Conservation (phyloP, 2,329 filamentous ascomycete genomes). For the Penicillium sp. region DNA sequence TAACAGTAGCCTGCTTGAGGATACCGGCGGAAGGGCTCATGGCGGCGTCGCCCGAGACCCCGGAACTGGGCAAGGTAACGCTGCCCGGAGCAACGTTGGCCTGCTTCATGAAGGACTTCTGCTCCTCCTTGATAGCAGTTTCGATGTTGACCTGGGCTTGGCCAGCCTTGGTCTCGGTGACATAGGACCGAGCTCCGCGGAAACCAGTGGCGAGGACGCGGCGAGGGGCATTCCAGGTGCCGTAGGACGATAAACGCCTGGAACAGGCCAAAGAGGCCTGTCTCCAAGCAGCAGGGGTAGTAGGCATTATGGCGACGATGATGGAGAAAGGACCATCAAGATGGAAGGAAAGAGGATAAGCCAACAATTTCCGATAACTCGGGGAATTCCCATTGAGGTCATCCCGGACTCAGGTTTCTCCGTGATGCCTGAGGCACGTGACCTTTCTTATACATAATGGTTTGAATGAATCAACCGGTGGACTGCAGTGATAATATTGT, state of each 20-base stretch:
- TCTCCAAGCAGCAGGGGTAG: constrained; percentile 69
- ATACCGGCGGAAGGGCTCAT: constrained; percentile 82
- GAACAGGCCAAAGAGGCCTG: constrained; percentile 67
- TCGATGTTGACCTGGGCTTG: constrained; percentile 76
- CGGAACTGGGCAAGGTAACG: constrained; percentile 62
- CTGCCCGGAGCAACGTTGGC: constrained; percentile 56
- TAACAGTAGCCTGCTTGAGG: constrained; percentile 84
- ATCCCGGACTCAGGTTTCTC: constrained; percentile 14
- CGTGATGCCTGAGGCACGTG: constrained; percentile 9
- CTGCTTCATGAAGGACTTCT: constrained; percentile 70
- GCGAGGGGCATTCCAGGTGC: constrained; percentile 43
- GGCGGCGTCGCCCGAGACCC: constrained; percentile 62
- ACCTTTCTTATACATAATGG: not conserved
- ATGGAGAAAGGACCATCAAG: constrained; percentile 22
- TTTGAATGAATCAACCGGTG: too few relatives aligned
- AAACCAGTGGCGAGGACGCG: constrained; percentile 38
- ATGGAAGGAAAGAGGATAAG: constrained; percentile 22
- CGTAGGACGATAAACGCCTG: constrained; percentile 48
- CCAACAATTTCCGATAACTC: constrained; percentile 20
- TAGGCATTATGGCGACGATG: constrained; percentile 54
- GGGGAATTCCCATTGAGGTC: constrained; percentile 17
- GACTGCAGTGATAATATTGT: too few relatives aligned
- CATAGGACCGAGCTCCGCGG: constrained; percentile 63
- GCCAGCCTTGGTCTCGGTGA: constrained; percentile 73
- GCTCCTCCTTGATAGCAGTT: constrained; percentile 80